Evolutionary conservation across 2,329 filamentous ascomycete species (phyloP).

Genomic region (Ustulina deusta): DNA sequence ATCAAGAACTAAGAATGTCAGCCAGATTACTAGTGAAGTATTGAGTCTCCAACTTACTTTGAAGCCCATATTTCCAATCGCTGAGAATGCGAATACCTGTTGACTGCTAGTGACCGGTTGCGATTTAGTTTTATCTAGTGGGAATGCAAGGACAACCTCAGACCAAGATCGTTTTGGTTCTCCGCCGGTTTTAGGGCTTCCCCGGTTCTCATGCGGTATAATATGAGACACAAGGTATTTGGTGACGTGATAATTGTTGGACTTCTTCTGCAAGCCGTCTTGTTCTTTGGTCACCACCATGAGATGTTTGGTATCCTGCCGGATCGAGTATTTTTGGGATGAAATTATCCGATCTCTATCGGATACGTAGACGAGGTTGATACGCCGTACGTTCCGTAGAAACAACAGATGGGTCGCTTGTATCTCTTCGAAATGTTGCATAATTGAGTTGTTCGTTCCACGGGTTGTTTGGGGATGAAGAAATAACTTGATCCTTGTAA

Average conservation of each 20-base stretch:
- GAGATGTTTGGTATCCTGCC: background rate
- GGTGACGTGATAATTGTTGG: slow-evolving; percentile 46
- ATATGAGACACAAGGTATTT: slow-evolving; percentile 41
- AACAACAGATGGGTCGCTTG: slow-evolving; percentile 58
- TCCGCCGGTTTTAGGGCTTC: slow-evolving; percentile 45
- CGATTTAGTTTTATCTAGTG: slow-evolving; percentile 48
- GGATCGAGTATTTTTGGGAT: slow-evolving; percentile 33
- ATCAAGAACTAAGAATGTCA: slow-evolving; percentile 55
- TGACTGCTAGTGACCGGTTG: slow-evolving; percentile 55
- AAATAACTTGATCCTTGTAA: slow-evolving; percentile 55
- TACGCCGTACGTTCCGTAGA: slow-evolving; percentile 53
- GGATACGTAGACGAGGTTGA: slow-evolving; percentile 51
- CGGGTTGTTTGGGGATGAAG: slow-evolving; percentile 49
- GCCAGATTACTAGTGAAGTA: background rate
- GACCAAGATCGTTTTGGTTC: slow-evolving; percentile 42
- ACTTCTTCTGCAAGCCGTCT: slow-evolving; percentile 46
- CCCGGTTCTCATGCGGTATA: slow-evolving; percentile 52
- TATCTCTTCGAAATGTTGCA: slow-evolving; percentile 54
- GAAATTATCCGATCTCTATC: slow-evolving; percentile 27
- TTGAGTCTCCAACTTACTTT: slow-evolving; percentile 43
- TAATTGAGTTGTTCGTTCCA: too few species aligned
- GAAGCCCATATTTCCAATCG: slow-evolving; percentile 57
- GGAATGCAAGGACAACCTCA: slow-evolving; percentile 61
- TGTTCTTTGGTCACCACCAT: slow-evolving; percentile 17
- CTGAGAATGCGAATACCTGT: slow-evolving; percentile 60